A percentile compares a stretch with the other conserved stretches of the same genome.
These are phyloP conservation scores for Phytophthora crassamura DNA, from an alignment of 352 stramenopile genomes.

Conservation along the genomic window DNA sequence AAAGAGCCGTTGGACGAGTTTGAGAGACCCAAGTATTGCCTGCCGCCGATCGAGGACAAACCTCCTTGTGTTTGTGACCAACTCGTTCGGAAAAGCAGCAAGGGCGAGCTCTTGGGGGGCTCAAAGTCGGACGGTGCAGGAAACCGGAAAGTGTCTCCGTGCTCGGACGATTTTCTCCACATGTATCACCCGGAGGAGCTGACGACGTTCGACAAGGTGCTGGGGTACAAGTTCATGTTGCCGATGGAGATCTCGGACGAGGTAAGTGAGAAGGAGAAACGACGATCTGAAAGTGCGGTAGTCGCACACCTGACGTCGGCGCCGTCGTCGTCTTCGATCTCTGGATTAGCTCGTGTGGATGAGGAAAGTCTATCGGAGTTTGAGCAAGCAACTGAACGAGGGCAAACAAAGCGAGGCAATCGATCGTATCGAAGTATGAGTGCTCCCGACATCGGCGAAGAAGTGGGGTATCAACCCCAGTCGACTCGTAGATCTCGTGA, in stretches of 20 bases:
- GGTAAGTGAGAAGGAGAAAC: slow-evolving; percentile 57
- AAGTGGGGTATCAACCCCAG: slow-evolving; percentile 41
- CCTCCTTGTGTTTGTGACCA: slow-evolving; percentile 29
- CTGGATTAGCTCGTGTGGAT: slow-evolving; percentile 43
- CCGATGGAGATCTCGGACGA: slow-evolving; percentile 82
- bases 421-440: slow-evolving; percentile 75
- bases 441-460: slow-evolving; percentile 73
- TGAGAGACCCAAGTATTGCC: slow-evolving; percentile 58
- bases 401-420: slow-evolving; percentile 35
- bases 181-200: slow-evolving; percentile 88
- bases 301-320: slow-evolving; percentile 53
- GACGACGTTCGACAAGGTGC: slow-evolving; percentile 86
- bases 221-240: slow-evolving; percentile 90
- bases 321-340: slow-evolving; percentile 57
- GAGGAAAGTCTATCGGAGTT: slow-evolving; percentile 57
- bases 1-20: slow-evolving; percentile 80
- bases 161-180: slow-evolving; percentile 81
- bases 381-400: slow-evolving; percentile 31
- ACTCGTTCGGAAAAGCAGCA: slow-evolving; percentile 28
- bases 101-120: slow-evolving; percentile 5
- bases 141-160: slow-evolving; percentile 40
- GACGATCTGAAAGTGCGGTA: slow-evolving; percentile 48
- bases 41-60: slow-evolving; percentile 32
- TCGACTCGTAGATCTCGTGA: slow-evolving; percentile 42
- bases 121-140: background rate